These are phyloP conservation scores for Somion occarium DNA, from an alignment of 1,284 basidiomycete species.

Conservation along the genomic window DNA sequence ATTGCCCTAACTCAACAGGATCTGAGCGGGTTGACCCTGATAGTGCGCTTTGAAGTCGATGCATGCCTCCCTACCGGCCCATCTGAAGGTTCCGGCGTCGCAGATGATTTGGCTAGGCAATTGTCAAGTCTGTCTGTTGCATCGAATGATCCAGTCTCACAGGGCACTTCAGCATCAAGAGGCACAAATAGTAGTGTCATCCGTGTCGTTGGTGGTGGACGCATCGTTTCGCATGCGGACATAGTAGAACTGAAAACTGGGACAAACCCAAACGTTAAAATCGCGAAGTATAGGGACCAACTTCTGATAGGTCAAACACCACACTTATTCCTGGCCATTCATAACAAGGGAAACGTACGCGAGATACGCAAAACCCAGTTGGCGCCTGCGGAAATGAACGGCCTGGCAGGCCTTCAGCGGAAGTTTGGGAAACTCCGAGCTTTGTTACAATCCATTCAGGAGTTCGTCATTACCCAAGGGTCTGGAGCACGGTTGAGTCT, in stretches of 20 bases:
- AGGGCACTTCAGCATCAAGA: slow-evolving; percentile 2
- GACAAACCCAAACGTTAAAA: slow-evolving; percentile 13
- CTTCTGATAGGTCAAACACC: slow-evolving; percentile 53
- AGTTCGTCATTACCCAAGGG: slow-evolving; percentile 39
- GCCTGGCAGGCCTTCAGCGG: slow-evolving; percentile 25
- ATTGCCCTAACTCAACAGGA: slow-evolving; percentile 33
- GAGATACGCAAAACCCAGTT: slow-evolving; percentile 38
- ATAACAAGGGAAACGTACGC: slow-evolving; percentile 43
- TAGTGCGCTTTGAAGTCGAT: slow-evolving; percentile 48
- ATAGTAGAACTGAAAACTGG: slow-evolving; percentile 39
- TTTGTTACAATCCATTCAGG: slow-evolving; percentile 35
- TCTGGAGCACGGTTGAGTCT: slow-evolving; percentile 39
- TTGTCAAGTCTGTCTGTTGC: too few relatives aligned
- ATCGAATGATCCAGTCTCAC: too few relatives aligned
- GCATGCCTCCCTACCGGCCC: slow-evolving; percentile 31
- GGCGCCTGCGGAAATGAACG: slow-evolving; percentile 28
- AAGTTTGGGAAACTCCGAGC: slow-evolving; percentile 37
- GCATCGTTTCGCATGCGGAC: slow-evolving; percentile 28
- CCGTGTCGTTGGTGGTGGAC: slow-evolving; percentile 18
- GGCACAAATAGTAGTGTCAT: neutral
- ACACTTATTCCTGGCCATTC: slow-evolving; percentile 44
- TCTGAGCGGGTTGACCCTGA: slow-evolving; percentile 41
- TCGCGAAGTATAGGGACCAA: slow-evolving; percentile 38
- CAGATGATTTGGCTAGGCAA: slow-evolving; percentile 7
- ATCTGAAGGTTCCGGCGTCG: neutral